Conservation (phyloP, 371 early-diverging fungal genomes). For the Mucor velutinosus region DNA sequence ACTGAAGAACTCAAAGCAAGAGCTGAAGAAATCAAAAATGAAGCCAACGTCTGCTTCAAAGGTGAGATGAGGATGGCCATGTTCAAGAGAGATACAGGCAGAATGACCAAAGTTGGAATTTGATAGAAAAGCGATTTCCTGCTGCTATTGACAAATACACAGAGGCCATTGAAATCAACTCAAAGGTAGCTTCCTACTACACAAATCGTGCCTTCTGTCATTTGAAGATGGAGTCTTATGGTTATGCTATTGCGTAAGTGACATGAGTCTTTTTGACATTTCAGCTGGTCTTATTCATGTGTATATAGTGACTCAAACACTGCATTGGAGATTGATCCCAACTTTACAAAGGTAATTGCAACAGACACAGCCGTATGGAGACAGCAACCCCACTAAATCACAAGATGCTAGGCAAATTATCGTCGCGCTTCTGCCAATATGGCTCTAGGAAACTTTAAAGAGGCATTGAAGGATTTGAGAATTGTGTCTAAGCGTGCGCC, state of each 20-base stretch:
- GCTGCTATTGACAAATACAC: slow-evolving; percentile 87
- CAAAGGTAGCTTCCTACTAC: slow-evolving; percentile 84
- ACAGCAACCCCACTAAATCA: neutral
- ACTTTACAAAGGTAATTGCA: slow-evolving; percentile 74
- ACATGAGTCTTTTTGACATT: neutral
- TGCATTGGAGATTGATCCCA: slow-evolving; percentile 84
- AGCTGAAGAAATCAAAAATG: slow-evolving; percentile 72
- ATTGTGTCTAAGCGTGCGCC: slow-evolving; percentile 74
- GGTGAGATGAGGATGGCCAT: slow-evolving; percentile 34
- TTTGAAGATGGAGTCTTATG: slow-evolving; percentile 87
- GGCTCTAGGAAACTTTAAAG: slow-evolving; percentile 82
- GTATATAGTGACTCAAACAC: slow-evolving; percentile 78
- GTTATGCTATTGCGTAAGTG: slow-evolving; percentile 79
- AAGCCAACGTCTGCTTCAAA: slow-evolving; percentile 77
- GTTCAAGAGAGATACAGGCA: neutral
- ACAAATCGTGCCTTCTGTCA: slow-evolving; percentile 94
- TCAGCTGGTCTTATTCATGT: neutral
- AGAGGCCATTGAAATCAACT: slow-evolving; percentile 81
- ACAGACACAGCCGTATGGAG: neutral
- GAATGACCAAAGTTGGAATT: neutral
- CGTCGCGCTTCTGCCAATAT: slow-evolving; percentile 88
- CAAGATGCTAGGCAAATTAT: slow-evolving; percentile 70
- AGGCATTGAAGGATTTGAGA: slow-evolving; percentile 82
- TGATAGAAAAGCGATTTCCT: slow-evolving; percentile 66
- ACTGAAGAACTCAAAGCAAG: slow-evolving; percentile 51